Percentiles rank a stretch among this genome's conserved stretches.
These are phyloP conservation scores for Dictyostelium intermedium DNA, from an alignment of 78 protist genomes.

Conservation along the genomic window DNA sequence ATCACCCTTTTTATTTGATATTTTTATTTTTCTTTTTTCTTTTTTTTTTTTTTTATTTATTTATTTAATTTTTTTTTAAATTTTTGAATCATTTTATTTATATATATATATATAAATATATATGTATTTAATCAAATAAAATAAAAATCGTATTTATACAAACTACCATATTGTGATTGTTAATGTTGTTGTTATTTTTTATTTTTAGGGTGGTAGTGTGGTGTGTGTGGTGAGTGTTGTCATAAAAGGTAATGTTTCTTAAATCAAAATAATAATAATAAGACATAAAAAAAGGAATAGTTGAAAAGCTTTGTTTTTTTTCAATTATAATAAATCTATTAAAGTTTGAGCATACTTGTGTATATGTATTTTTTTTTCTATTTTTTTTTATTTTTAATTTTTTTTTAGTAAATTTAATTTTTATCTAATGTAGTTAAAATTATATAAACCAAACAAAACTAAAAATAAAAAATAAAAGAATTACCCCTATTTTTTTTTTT, in stretches of 20 bases:
- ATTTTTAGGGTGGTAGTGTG: not conserved
- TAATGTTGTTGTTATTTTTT: not conserved
- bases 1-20: not conserved
- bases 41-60: not conserved
- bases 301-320: not conserved
- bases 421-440: not conserved
- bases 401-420: not conserved
- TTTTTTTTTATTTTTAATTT: not conserved
- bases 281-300: not conserved
- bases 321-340: not conserved
- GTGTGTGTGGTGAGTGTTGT: not conserved
- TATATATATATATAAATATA: not conserved
- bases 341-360: not conserved
- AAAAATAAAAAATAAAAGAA: not conserved
- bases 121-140: not conserved
- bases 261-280: not conserved
- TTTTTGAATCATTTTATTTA: not conserved
- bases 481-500: not conserved
- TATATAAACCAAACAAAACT: not conserved
- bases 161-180: not conserved
- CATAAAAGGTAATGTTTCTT: not conserved
- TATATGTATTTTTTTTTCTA: not conserved
- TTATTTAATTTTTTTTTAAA: not conserved
- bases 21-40: not conserved
- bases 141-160: not conserved